These are phyloP conservation scores for Orbilia blumenaviensis DNA, from an alignment of 2,329 filamentous ascomycete species.

Conservation along the genomic window DNA sequence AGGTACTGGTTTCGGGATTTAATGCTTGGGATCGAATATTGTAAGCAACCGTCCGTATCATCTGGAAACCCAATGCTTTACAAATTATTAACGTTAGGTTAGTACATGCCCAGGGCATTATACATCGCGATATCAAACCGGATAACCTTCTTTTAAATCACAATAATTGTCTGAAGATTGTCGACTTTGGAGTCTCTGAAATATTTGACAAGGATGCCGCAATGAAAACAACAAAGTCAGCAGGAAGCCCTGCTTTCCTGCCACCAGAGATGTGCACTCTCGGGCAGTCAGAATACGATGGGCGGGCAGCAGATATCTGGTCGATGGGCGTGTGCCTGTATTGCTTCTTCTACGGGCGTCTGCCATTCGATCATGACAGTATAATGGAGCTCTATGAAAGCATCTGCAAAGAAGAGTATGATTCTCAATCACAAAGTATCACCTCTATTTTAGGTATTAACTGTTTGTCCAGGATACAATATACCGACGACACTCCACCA, in stretches of 20 bases:
- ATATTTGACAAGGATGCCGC: slow-evolving; percentile 90
- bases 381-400: slow-evolving; percentile 89
- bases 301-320: slow-evolving; percentile 93
- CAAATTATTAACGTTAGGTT: slow-evolving; percentile 54
- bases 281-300: slow-evolving; percentile 86
- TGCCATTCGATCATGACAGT: slow-evolving; percentile 82
- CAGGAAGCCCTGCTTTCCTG: slow-evolving; percentile 92
- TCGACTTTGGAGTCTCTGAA: slow-evolving; percentile 98
- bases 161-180: slow-evolving; percentile 94
- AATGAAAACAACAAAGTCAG: slow-evolving; percentile 92
- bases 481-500: slow-evolving; percentile 72
- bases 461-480: slow-evolving; percentile 61
- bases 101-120: slow-evolving; percentile 93
- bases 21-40: slow-evolving; percentile 92
- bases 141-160: slow-evolving; percentile 91
- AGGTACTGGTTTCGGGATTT: slow-evolving; percentile 94
- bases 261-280: slow-evolving; percentile 90
- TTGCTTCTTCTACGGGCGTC: slow-evolving; percentile 85
- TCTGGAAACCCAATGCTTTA: slow-evolving; percentile 55
- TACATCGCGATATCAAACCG: slow-evolving; percentile 97
- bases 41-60: too few species aligned
- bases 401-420: slow-evolving; percentile 74
- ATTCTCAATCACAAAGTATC: neutral
- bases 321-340: slow-evolving; percentile 97
- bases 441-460: neutral